phyloP scores from a whole-genome alignment of 257 asterid species.

The Paraleonurus japonicus region DNA sequence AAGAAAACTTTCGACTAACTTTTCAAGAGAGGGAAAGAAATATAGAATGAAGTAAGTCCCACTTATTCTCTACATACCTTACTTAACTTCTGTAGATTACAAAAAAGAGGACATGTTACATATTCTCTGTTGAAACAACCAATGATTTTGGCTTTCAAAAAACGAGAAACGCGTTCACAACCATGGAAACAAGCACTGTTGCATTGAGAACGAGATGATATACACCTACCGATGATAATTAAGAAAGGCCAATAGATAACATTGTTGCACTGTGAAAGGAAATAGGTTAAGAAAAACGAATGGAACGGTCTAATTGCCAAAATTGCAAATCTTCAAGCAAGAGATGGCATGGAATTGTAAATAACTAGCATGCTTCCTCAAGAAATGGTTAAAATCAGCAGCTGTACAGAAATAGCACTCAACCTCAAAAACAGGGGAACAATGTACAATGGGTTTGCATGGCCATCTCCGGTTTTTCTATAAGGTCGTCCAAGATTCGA shows the following conservation, averaged over 20 bases:
- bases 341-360: constrained; percentile 1
- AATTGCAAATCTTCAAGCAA: constrained; percentile 25
- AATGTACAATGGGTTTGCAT: background rate
- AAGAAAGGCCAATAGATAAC: background rate
- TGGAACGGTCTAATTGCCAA: background rate
- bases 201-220: background rate
- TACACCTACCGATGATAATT: constrained; percentile 6
- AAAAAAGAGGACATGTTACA: background rate
- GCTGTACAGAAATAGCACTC: constrained; percentile 29
- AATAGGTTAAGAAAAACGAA: background rate
- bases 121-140: background rate
- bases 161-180: background rate
- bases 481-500: background rate
- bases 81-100: background rate
- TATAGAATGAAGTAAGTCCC: constrained; percentile 35
- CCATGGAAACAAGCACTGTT: no score
- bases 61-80: constrained; percentile 28
- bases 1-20: constrained; percentile 6
- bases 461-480: constrained; percentile 18
- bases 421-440: constrained; percentile 15
- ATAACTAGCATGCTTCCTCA: background rate
- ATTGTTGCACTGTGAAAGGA: no score
- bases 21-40: constrained; percentile 10
- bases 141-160: background rate
- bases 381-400: constrained; percentile 17